Evolutionary conservation across 208 protist genomes (phyloP).

Genomic region (Endotrypanum monterogeii): DNA sequence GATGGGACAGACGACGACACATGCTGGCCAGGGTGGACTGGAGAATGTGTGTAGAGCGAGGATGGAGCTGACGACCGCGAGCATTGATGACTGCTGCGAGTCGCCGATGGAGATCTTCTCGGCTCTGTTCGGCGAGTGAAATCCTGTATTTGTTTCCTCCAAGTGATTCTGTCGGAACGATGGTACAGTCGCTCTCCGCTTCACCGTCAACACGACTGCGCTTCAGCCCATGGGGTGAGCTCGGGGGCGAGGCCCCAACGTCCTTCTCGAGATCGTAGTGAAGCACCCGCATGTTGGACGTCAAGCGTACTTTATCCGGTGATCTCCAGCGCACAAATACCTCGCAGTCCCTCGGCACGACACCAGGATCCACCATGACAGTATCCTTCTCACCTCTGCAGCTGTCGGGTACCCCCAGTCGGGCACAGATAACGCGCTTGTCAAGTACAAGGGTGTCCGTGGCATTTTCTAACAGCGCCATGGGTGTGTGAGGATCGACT

Average conservation of each 20-base stretch:
- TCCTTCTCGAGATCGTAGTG: slow-evolving; percentile 30
- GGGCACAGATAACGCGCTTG: slow-evolving; percentile 24
- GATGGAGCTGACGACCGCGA: background rate
- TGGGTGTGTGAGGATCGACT: slow-evolving; percentile 36
- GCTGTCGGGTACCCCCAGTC: slow-evolving; percentile 18
- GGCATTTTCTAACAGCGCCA: slow-evolving; percentile 40
- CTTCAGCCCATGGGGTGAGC: slow-evolving; percentile 12
- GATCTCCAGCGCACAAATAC: slow-evolving; percentile 65
- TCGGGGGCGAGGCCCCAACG: background rate
- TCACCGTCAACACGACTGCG: slow-evolving; percentile 8
- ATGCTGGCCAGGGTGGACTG: slow-evolving; percentile 48
- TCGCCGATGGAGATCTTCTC: slow-evolving; percentile 36
- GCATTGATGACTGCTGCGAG: slow-evolving; percentile 9
- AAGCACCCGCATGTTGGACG: slow-evolving; percentile 36
- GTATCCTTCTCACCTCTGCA: background rate
- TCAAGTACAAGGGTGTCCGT: slow-evolving; percentile 29
- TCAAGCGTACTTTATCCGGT: slow-evolving; percentile 39
- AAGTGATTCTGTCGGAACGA: slow-evolving; percentile 19
- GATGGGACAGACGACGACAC: slow-evolving; percentile 28
- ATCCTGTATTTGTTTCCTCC: slow-evolving; percentile 6
- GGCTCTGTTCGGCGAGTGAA: slow-evolving; percentile 17
- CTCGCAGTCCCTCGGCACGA: slow-evolving; percentile 35
- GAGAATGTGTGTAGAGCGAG: slow-evolving; percentile 27
- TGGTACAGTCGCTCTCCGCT: slow-evolving; percentile 4
- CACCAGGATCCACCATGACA: slow-evolving; percentile 25